Base-by-base conservation (phyloP, 2,329 filamentous ascomycete genomes). In the Beauveria sp. region DNA sequence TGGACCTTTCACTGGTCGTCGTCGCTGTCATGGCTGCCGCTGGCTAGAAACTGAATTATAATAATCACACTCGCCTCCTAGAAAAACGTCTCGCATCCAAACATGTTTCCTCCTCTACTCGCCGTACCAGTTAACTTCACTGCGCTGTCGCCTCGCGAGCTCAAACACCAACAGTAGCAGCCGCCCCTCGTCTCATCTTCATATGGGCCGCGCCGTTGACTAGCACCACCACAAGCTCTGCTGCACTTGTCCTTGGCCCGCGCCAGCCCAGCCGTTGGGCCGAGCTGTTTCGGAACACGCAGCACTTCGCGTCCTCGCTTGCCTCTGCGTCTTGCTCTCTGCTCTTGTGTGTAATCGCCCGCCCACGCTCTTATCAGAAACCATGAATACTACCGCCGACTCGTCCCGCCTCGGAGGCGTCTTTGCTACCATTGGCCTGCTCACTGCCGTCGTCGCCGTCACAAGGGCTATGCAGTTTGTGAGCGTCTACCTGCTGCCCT, bases 401-500 rank as follows among this genome's bases (percentile, higher is more conserved):
- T 28, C 51, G 24, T 30, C 43, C 38, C 51, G 22, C 38, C 28
- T 58, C 8, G 40, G 28, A 3, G 28, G 54, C 47, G n/a, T 62
- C 46, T 46, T 62, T 26, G 24, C 46, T 14, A 45, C 54, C 46
- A 59, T 71, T 51, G 69, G 69, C 61, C 64, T 63, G 20, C n/a
- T 66, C 22, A 62, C 61, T 5, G 57, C 62, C 5, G 62, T 69
- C 9, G 42, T 63, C 38, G 49, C 58, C 38, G 22, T 56, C 28
- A 64, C 46, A 3, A 28, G 46, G 28, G 54, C 60, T 28, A n/a
- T 62, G 3, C 52, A 53, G 12, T 52, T 62, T 5, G 47, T 58
- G 20, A 53, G 61, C 54, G 64, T 70, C 62, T 58, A 70, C 57
- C 50, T 65, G 45, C 64, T 51, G 5, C 64, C 69, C 14, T 63